A percentile compares a stretch with the other conserved stretches of the same genome.
phyloP scores from a whole-genome alignment of 2,329 filamentous ascomycete genomes.

The Chaetomium globosum region DNA sequence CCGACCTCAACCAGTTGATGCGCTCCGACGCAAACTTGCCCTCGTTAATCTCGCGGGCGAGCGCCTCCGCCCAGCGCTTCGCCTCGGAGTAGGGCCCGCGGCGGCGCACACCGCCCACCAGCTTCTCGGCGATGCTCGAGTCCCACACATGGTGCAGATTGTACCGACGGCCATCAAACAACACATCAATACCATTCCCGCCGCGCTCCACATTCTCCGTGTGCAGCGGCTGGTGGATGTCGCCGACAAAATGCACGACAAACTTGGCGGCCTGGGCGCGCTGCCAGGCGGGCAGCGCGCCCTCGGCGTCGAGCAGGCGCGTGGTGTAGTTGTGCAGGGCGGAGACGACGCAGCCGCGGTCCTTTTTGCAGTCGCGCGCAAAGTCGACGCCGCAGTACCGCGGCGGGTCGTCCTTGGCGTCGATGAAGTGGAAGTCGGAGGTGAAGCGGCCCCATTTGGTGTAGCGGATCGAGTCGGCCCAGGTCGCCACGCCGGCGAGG shows the following conservation, averaged over 20 bases:
- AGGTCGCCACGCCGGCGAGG: constrained; percentile 65
- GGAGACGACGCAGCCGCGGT: constrained; percentile 61
- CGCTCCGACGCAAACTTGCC: constrained; percentile 58
- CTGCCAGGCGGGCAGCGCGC: constrained; percentile 47
- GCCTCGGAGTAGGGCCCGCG: constrained; percentile 56
- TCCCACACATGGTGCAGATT: constrained; percentile 79
- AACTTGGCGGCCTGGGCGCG: constrained; percentile 66
- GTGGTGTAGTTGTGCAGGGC: constrained; percentile 64
- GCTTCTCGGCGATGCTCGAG: constrained; percentile 66
- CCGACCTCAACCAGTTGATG: constrained; percentile 58
- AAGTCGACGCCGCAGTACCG: constrained; percentile 59
- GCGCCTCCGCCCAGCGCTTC: constrained; percentile 57
- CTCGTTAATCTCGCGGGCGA: constrained; percentile 57
- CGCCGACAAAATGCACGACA: constrained; percentile 68
- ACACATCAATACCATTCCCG: constrained; percentile 69
- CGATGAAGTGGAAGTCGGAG: constrained; percentile 68
- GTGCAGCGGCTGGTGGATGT: constrained; percentile 70
- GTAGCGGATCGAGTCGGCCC: constrained; percentile 69
- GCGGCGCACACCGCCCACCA: constrained; percentile 54
- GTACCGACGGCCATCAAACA: constrained; percentile 57
- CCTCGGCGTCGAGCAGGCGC: constrained; percentile 51
- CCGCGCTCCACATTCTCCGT: constrained; percentile 65
- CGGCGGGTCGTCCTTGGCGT: constrained; percentile 66
- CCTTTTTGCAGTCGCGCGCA: constrained; percentile 62
- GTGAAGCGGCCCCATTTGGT: constrained; percentile 65